Conservation (phyloP, 148 eudicot species). For the Silene latifolia region DNA sequence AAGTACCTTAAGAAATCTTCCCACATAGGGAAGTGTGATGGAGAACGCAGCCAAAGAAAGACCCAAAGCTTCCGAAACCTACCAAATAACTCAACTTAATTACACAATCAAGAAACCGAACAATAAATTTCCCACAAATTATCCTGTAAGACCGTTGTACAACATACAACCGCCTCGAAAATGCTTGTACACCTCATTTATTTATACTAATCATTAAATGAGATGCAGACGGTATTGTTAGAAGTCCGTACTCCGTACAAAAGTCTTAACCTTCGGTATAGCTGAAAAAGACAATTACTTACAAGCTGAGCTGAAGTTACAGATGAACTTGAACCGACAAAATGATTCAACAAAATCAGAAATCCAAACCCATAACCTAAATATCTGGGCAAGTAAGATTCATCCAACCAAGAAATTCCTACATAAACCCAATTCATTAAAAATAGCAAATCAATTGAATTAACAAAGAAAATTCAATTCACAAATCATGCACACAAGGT, state of each 20-base stretch:
- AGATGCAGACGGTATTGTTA: too few species aligned
- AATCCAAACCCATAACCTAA: constrained; percentile 82
- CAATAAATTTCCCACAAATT: background rate
- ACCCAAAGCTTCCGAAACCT: constrained; percentile 90
- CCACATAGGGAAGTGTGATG: constrained; percentile 47
- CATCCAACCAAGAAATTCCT: constrained; percentile 70
- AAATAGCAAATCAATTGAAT: background rate
- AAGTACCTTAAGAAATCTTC: constrained; percentile 33
- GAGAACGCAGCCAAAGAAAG: constrained; percentile 85
- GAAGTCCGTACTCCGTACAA: too few species aligned
- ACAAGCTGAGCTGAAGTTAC: constrained; percentile 76
- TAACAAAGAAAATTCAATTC: background rate
- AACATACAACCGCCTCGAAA: too few species aligned
- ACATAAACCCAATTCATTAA: constrained; percentile 5
- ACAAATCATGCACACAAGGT: constrained; percentile 26
- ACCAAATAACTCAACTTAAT: background rate
- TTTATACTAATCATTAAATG: too few species aligned
- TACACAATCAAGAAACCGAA: background rate
- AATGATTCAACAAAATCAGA: constrained; percentile 43
- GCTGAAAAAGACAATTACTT: constrained; percentile 22
- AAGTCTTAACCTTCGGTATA: background rate
- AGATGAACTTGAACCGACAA: constrained; percentile 25
- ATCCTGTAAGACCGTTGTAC: too few species aligned
- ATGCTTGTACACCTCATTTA: too few species aligned
- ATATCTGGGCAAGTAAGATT: constrained; percentile 47